Evolutionary conservation across 2,329 filamentous ascomycete genomes (phyloP).

Genomic region (Xylaria digitata): DNA sequence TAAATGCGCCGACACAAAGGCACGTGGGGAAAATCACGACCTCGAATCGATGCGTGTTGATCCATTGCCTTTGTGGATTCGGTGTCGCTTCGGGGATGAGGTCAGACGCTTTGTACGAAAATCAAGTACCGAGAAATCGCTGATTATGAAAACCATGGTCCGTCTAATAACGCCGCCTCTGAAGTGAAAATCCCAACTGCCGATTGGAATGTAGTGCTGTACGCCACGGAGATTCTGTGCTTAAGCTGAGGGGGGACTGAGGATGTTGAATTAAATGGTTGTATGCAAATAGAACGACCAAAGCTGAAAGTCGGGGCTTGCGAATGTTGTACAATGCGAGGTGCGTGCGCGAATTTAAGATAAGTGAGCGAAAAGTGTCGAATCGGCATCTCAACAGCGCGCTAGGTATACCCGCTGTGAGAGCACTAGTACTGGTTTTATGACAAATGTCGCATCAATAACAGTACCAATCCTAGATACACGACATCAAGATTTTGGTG

Average conservation of each 20-base stretch:
- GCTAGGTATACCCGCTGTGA: not conserved
- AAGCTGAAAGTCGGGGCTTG: slow-evolving; percentile 42
- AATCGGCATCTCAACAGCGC: slow-evolving; percentile 29
- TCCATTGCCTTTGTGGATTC: not conserved
- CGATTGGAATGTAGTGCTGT: not conserved
- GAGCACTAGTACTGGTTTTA: slow-evolving; percentile 14
- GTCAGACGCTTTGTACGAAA: slow-evolving; percentile 9
- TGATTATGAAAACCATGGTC: slow-evolving; percentile 23
- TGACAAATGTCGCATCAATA: slow-evolving; percentile 18
- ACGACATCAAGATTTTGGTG: not conserved
- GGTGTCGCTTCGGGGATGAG: slow-evolving; percentile 4
- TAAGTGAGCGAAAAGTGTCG: slow-evolving; percentile 27
- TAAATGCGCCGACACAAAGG: not conserved
- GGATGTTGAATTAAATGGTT: slow-evolving; percentile 49
- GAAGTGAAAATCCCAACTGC: slow-evolving; percentile 30
- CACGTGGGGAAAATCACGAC: slow-evolving; percentile 1
- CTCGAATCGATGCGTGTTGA: not conserved
- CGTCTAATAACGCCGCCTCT: slow-evolving; percentile 45
- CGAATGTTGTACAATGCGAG: slow-evolving; percentile 50
- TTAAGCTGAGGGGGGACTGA: slow-evolving; percentile 19
- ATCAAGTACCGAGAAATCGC: slow-evolving; percentile 15
- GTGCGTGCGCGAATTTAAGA: slow-evolving; percentile 42
- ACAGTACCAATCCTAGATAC: not conserved
- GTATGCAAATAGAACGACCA: slow-evolving; percentile 44
- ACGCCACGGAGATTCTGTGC: slow-evolving; percentile 40